Base-by-base conservation (phyloP, 2,329 filamentous ascomycete genomes). In the Penicillium polonicum region DNA sequence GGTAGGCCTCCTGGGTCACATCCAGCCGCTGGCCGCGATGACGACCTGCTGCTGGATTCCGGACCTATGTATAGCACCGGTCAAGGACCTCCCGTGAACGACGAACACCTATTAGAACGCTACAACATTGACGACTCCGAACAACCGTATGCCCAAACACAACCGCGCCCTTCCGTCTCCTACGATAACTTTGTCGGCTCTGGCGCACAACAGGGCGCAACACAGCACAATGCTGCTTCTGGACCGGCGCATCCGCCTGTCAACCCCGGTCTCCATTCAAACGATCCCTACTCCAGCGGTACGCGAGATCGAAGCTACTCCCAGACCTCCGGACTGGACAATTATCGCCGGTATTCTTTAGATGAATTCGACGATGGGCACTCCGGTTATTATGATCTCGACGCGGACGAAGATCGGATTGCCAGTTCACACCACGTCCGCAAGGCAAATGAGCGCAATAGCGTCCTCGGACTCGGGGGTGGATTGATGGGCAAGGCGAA, bases 131-230 rank as follows among this genome's bases (percentile, higher is more conserved):
- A 90, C 69, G 82, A 85, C 64, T 79, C 82, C 62, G 85, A 90
- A 64, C 79, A 83, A 66, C 79, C 83, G 46, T 56, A 65, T 52
- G 46, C 57, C 43, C 83, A 84, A 61, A 54, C 60, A 45, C 83
- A 84, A 60, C 78, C 86, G 57, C 89, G 93, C 65, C 90, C 92
- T 52, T 97, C 92, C 27, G 87, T 93, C 52, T 96, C 92, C 58
- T 97, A 97, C 77, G 93, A 97, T 81, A 89, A 94, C 69, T 97
- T 97, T 74, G 88, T 97, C 61, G 93, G 93, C 63, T 86, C 65
- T 62, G 80, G 80, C 60, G 78, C 81, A 59, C 76, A 80, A 52
- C 80, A 82, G 49, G 73, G 80, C 23, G 74, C 80, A 46, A 75
- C 63, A 45, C 79, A 70, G 75, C 54, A 62, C 12, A 46, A 60